Evolutionary conservation across 2,329 filamentous ascomycete species (phyloP).

Genomic region (Elsinoe necatrix): DNA sequence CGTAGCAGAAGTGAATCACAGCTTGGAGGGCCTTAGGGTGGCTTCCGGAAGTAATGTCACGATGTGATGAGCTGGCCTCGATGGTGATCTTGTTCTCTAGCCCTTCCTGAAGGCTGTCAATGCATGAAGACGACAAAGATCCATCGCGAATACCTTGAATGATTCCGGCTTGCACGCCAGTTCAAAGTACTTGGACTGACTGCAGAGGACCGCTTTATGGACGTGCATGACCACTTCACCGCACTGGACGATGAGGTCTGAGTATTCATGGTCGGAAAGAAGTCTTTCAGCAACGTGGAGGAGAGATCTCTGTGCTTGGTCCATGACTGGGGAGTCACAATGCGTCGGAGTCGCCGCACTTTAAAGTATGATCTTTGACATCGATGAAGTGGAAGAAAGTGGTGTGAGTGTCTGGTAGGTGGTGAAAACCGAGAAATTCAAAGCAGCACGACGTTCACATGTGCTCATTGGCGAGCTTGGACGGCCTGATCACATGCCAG

Average conservation of each 20-base stretch:
- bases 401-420: too few relatives aligned
- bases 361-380: too few relatives aligned
- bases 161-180: conserved; percentile 19
- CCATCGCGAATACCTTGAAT: conserved; percentile 19
- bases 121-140: too few relatives aligned
- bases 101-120: conserved; percentile 3
- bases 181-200: conserved; percentile 22
- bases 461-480: too few relatives aligned
- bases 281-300: not conserved
- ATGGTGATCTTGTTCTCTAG: not conserved
- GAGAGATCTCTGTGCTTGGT: not conserved
- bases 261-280: conserved; percentile 16
- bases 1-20: conserved; percentile 26
- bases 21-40: conserved; percentile 22
- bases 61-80: not conserved
- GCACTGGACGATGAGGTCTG: conserved; percentile 23
- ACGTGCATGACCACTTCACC: conserved; percentile 20
- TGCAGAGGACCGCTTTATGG: conserved; percentile 23
- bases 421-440: too few relatives aligned
- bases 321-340: not conserved
- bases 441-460: too few relatives aligned
- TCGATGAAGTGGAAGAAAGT: too few relatives aligned
- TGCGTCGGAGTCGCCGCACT: too few relatives aligned
- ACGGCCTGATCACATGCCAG: too few relatives aligned
- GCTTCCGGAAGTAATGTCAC: conserved; percentile 17